Evolutionary conservation across 441 rosid species (phyloP).

Genomic region (Hura crepitans): DNA sequence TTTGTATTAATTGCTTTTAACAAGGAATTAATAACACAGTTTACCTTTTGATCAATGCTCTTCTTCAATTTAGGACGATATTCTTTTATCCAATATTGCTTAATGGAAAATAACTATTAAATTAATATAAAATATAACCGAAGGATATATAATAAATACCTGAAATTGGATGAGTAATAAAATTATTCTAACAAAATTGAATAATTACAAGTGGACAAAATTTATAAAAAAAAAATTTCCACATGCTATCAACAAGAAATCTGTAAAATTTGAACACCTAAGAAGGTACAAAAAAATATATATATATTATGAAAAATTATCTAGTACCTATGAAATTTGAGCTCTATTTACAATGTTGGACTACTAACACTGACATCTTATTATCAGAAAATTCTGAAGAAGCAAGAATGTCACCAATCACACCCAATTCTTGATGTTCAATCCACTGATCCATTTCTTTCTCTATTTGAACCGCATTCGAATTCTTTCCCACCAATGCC

Average conservation of each 20-base stretch:
- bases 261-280: too few species aligned
- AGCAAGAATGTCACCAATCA: conserved; percentile 35
- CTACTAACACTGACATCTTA: conserved; percentile 26
- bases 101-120: too few species aligned
- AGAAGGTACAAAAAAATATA: too few species aligned
- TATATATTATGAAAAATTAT: too few species aligned
- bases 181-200: not conserved
- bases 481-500: conserved; percentile 28
- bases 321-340: too few species aligned
- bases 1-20: not conserved
- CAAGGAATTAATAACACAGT: conserved; percentile 7
- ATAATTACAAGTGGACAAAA: too few species aligned
- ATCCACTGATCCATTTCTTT: conserved; percentile 29
- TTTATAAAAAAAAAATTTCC: too few species aligned
- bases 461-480: not conserved
- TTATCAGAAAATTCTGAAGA: conserved; percentile 19
- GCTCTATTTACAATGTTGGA: conserved; percentile 14
- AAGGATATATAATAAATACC: too few species aligned
- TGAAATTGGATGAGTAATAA: too few species aligned
- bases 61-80: not conserved
- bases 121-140: too few species aligned
- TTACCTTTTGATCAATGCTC: not conserved
- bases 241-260: too few species aligned
- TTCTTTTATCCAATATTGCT: not conserved
- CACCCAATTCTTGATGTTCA: conserved; percentile 39